Evolutionary conservation across 1,284 basidiomycete genomes (phyloP), one percentile per base, ranked within the genome.

Genomic region (Sporisorium reilianum): DNA sequence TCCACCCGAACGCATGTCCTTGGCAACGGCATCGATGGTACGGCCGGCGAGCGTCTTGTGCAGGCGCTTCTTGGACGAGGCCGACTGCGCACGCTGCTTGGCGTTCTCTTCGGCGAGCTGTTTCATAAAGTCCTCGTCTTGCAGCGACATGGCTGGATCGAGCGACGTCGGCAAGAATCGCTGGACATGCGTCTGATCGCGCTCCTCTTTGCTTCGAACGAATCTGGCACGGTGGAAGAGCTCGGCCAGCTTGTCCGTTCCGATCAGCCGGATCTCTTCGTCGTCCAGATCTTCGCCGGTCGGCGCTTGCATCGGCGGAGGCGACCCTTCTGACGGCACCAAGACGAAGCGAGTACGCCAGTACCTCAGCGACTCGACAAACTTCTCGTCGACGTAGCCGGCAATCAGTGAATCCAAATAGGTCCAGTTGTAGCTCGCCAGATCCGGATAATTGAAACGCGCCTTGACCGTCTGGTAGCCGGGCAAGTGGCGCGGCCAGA

Each of bases 331-430:
- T 0, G 92, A 91, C 0, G 96, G 96, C 49, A 98, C 93, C 20
- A 99, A 90, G 25, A 98, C 89, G 82, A 97, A 97, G n/a, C 95
- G 89, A 0, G 95, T 97, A 7, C 95, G 89, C 93, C 95, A 98
- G 82, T 96, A 97, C 18, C 75, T 71, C 51, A 78, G 65, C 53
- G 68, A 79, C 52, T 81, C 83, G 45, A 68, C 81, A 50, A 85
- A 82, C 55, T 69, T 60, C 61, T 80, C 77, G 58, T 82, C 76
- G 34, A 72, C 53, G 58, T 78, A 73, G 3, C 86, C 86, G 0
- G 86, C 84, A 28, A 86, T 80, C 40, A 86, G 67, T n/a, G 84
- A 80, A 64, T 86, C 86, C 14, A 80, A 71, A 48, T 86, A 85
- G 14, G 84, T 84, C 86, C 86, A 86, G 40, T 86, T 80, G 73